These are phyloP conservation scores for Blastobotrys malaysiensis DNA, from an alignment of 1,139 yeast genomes.

Conservation along the genomic window DNA sequence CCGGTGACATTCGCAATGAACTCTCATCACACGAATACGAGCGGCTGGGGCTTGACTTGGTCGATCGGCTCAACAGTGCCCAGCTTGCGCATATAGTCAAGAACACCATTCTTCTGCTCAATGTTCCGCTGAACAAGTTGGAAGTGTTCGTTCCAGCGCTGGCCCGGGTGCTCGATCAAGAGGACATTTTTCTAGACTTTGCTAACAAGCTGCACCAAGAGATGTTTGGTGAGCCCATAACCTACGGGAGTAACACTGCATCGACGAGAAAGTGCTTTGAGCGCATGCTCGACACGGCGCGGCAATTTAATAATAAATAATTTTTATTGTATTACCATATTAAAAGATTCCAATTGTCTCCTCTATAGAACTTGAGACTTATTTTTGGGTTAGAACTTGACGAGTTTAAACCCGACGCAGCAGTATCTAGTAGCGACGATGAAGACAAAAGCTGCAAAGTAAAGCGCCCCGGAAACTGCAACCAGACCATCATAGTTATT, in stretches of 20 bases:
- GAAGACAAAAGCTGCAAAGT: slow-evolving; percentile 30
- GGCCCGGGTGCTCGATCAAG: slow-evolving; percentile 10
- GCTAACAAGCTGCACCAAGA: slow-evolving; percentile 8
- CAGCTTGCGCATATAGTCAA: slow-evolving; percentile 12
- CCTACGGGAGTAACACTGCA: slow-evolving; percentile 4
- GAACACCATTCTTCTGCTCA: slow-evolving; percentile 10
- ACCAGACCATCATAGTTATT: slow-evolving; percentile 37
- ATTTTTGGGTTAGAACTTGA: slow-evolving; percentile 15
- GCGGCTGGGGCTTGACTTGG: slow-evolving; percentile 11
- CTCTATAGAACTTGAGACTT: neutral
- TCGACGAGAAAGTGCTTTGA: slow-evolving; percentile 8
- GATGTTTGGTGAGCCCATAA: slow-evolving; percentile 9
- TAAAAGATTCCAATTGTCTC: neutral
- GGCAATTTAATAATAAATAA: slow-evolving; percentile 1
- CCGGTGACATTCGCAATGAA: neutral
- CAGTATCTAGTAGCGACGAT: slow-evolving; percentile 34
- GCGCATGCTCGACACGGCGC: slow-evolving; percentile 3
- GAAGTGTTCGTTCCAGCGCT: slow-evolving; percentile 12
- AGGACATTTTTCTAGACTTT: slow-evolving; percentile 11
- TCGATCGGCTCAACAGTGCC: slow-evolving; percentile 5
- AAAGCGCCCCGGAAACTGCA: slow-evolving; percentile 36
- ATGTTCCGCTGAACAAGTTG: slow-evolving; percentile 10
- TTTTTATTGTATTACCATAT: neutral
- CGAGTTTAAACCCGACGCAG: slow-evolving; percentile 34
- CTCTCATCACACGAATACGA: slow-evolving; percentile 7